These are phyloP conservation scores for Diaporthe destruens DNA, from an alignment of 2,329 filamentous ascomycete species.

Conservation along the genomic window DNA sequence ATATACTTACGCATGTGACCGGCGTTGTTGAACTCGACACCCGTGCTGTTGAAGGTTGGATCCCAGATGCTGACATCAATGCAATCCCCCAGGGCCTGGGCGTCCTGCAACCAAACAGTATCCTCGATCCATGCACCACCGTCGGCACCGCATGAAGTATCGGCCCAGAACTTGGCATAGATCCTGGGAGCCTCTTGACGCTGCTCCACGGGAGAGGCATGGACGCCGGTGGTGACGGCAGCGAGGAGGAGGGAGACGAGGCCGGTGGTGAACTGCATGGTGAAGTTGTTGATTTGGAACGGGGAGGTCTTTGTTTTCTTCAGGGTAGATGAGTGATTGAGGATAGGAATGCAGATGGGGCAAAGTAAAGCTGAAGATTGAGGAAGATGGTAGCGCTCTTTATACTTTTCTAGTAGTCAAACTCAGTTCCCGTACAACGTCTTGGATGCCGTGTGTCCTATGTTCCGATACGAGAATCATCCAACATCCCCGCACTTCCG, in stretches of 20 bases:
- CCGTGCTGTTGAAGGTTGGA: background rate
- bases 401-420: background rate
- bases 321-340: background rate
- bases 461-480: background rate
- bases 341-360: background rate
- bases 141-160: background rate
- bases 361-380: background rate
- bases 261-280: constrained; percentile 13
- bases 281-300: background rate
- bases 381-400: background rate
- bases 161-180: constrained; percentile 9
- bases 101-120: constrained; percentile 2
- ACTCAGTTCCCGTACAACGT: background rate
- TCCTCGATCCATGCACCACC: constrained; percentile 5
- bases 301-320: background rate
- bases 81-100: constrained; percentile 1
- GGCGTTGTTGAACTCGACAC: background rate
- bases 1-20: background rate
- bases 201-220: constrained; percentile 1
- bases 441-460: background rate
- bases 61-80: constrained; percentile 4
- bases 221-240: constrained; percentile 8
- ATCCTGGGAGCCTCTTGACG: constrained; percentile 7
- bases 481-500: background rate
- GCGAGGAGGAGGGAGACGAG: constrained; percentile 21